Evolutionary conservation across 345 rosid species (phyloP), one percentile per base, ranked within the genome.

Genomic region (Turritis glabra): DNA sequence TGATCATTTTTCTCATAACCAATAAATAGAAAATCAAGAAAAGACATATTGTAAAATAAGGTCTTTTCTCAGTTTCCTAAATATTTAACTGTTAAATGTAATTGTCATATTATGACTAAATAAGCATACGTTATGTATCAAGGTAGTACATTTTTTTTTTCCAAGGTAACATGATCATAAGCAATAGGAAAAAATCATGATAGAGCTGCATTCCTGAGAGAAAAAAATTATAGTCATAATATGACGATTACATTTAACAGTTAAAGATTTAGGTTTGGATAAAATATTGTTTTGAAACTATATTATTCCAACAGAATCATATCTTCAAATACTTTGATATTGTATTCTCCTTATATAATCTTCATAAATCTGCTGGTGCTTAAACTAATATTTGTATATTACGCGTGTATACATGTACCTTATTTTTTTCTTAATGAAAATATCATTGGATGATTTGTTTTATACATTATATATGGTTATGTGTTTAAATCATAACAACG

Each of bases 321-420:
- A 74, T 74, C 77, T 65, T 33, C 13, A 33, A 7, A 13, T 32
- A 65, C 17, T 44, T 17, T 44, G 71, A 73, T 64, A 55, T 54
- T 33, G 38, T 73, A 10, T 55, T 26, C 47, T 19, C 63, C 69
- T 62, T 38, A 72, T 53, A 29, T 53, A 63, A 73, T 73, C 54
- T 52, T 43, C 25, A 30, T n/a, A 64, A 40, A 63, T 40, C 15
- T 52, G 53, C 40, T 62, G 40, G 40, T 51, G 23, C 43, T 15
- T 64, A 55, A 54, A 73, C 8, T 54, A 64, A 38, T 21, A 44
- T 54, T 7, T 65, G 37, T 23, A 11, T 22, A 57, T 9, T 55
- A 44, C 55, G 57, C 64, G 56, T 35, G 15, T 73, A 53, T 54
- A 65, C 77, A 74, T 59, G 58, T 47, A 74, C 14, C 58, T 46